Percentiles rank a stretch among this genome's conserved stretches.
phyloP scores from a whole-genome alignment of 2,329 filamentous ascomycete genomes.

The Aspergillus brunneoviolaceus region DNA sequence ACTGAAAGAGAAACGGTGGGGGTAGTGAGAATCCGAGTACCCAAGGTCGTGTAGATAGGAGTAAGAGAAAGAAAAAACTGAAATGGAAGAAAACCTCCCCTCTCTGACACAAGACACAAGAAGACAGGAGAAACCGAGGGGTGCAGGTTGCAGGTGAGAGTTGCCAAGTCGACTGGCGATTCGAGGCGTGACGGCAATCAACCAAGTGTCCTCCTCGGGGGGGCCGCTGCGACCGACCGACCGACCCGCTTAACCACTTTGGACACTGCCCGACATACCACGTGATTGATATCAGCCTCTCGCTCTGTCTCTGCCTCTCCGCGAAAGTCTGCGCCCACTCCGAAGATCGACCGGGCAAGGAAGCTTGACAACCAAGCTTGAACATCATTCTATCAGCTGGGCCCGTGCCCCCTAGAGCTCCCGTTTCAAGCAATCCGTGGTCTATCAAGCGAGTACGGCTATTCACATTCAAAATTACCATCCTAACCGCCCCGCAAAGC shows the following conservation, averaged over 20 bases:
- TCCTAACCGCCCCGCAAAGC: conserved; percentile 4
- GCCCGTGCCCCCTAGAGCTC: neutral
- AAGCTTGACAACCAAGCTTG: conserved; percentile 8
- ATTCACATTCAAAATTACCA: neutral
- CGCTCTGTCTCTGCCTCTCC: neutral
- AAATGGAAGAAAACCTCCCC: conserved; percentile 24
- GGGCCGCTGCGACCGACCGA: conserved; percentile 10
- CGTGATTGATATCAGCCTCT: conserved; percentile 36
- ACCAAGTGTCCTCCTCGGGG: conserved; percentile 44
- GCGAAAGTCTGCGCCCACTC: conserved; percentile 8
- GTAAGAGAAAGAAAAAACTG: conserved; percentile 14
- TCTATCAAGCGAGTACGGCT: neutral
- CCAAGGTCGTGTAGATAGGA: neutral
- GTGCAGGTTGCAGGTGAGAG: conserved; percentile 16
- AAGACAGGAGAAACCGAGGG: conserved; percentile 24
- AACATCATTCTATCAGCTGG: neutral
- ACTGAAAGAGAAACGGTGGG: conserved; percentile 12
- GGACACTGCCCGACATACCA: conserved; percentile 27
- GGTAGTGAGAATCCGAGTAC: neutral
- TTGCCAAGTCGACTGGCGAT: conserved; percentile 25
- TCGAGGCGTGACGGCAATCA: conserved; percentile 25
- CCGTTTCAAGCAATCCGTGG: neutral
- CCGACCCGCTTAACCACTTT: conserved; percentile 29
- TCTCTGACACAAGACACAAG: conserved; percentile 24
- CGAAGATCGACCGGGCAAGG: neutral